A percentile compares a stretch with the other conserved stretches of the same genome.
phyloP scores from a whole-genome alignment of 495 filamentous ascomycete genomes.

The Oleoguttula mirabilis region DNA sequence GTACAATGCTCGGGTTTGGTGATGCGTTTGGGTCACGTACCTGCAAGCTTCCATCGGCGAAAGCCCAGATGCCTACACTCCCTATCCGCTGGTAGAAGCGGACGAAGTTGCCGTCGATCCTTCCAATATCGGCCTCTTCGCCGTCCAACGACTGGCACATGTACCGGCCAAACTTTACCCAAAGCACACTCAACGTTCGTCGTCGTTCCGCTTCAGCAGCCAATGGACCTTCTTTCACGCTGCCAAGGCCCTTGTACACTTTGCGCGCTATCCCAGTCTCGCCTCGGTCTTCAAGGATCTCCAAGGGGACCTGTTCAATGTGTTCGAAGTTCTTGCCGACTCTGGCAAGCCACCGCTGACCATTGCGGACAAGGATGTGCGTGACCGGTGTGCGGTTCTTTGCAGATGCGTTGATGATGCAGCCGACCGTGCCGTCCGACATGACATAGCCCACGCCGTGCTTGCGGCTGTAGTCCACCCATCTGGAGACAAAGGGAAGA shows the following conservation, averaged over 20 bases:
- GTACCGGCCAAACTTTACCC: constrained; percentile 89
- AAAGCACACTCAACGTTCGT: constrained; percentile 62
- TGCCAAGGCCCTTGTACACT: constrained; percentile 20
- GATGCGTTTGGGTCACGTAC: too few species aligned
- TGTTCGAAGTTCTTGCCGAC: constrained; percentile 44
- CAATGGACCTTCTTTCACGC: constrained; percentile 19
- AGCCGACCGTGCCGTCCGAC: constrained; percentile 30
- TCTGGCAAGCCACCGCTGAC: constrained; percentile 43
- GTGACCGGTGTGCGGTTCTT: constrained; percentile 23
- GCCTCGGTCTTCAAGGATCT: constrained; percentile 68
- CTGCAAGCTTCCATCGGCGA: constrained; percentile 77
- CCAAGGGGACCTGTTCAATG: constrained; percentile 54
- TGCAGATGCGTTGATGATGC: constrained; percentile 23
- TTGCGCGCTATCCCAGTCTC: constrained; percentile 43
- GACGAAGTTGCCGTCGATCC: constrained; percentile 44
- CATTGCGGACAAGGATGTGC: constrained; percentile 25
- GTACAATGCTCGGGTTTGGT: neutral
- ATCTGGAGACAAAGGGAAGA: constrained; percentile 30
- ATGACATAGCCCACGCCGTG: constrained; percentile 32
- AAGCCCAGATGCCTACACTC: constrained; percentile 81
- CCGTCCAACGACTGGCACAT: constrained; percentile 41
- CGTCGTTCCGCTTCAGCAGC: constrained; percentile 43
- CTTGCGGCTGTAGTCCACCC: constrained; percentile 34
- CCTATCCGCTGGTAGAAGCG: constrained; percentile 84
- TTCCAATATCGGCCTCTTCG: constrained; percentile 1